Evolutionary conservation across 192 early-diverging fungal species (phyloP).

Genomic region (Backusella morwellensis): DNA sequence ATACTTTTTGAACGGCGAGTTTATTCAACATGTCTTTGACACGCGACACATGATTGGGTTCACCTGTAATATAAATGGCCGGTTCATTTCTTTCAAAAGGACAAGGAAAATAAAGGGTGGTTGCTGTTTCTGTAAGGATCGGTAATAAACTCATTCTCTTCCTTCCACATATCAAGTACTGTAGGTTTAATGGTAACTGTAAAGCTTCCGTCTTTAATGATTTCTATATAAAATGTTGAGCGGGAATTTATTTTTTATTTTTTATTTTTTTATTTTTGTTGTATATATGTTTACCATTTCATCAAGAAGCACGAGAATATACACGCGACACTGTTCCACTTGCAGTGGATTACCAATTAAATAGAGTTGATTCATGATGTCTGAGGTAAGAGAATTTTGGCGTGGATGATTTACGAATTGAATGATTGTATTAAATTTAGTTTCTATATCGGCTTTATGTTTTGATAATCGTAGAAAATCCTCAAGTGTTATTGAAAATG

Average conservation of each 20-base stretch:
- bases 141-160: conserved; percentile 57
- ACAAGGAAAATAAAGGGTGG: conserved; percentile 73
- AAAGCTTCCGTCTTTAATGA: conserved; percentile 43
- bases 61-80: conserved; percentile 66
- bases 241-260: background rate
- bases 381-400: conserved; percentile 18
- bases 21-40: conserved; percentile 53
- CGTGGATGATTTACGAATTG: background rate
- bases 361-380: conserved; percentile 13
- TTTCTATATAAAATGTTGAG: conserved; percentile 27
- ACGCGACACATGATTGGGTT: conserved; percentile 44
- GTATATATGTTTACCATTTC: conserved; percentile 38
- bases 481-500: background rate
- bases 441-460: conserved; percentile 1
- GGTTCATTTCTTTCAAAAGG: conserved; percentile 50
- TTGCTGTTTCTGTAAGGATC: conserved; percentile 67
- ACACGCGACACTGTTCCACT: conserved; percentile 24
- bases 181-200: conserved; percentile 47
- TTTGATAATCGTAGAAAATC: background rate
- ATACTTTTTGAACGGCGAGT: conserved; percentile 44
- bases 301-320: conserved; percentile 41
- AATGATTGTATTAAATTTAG: conserved; percentile 19
- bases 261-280: background rate
- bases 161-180: conserved; percentile 70
- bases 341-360: conserved; percentile 25